phyloP scores from a whole-genome alignment of 2,329 filamentous ascomycete genomes.

The Amphichorda felina region DNA sequence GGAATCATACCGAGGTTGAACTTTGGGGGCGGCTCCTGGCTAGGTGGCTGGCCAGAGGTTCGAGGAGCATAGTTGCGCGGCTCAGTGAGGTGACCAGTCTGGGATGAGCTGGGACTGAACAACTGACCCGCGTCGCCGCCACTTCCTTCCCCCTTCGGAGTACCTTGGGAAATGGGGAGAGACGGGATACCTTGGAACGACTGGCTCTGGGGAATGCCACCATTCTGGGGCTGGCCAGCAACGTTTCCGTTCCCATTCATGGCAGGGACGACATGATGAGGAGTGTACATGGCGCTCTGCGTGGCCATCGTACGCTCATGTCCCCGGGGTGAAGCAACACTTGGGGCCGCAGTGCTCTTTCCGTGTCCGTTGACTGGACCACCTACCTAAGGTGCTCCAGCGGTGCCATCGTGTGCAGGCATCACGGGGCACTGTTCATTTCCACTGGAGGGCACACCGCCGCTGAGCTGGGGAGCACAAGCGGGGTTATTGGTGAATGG shows the following conservation, averaged over 20 bases:
- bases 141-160: neutral
- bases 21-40: constrained; percentile 21
- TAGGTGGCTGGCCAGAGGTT: constrained; percentile 12
- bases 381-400: constrained; percentile 4
- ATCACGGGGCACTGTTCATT: neutral
- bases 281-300: neutral
- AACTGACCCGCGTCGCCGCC: neutral
- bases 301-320: neutral
- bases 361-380: constrained; percentile 1
- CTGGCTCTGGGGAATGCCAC: neutral
- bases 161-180: neutral
- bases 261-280: neutral
- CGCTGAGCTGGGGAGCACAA: too few species aligned
- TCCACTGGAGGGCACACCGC: too few species aligned
- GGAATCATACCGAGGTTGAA: constrained; percentile 12
- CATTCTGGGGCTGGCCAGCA: neutral
- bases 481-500: neutral
- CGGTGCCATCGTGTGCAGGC: neutral
- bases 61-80: constrained; percentile 29
- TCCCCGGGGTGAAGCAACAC: too few species aligned
- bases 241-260: neutral
- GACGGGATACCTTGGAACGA: neutral
- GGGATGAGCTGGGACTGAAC: constrained; percentile 2
- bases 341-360: neutral
- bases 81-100: constrained; percentile 14